Conservation (phyloP, 495 filamentous ascomycete species). For the Neurospora sp. region DNA sequence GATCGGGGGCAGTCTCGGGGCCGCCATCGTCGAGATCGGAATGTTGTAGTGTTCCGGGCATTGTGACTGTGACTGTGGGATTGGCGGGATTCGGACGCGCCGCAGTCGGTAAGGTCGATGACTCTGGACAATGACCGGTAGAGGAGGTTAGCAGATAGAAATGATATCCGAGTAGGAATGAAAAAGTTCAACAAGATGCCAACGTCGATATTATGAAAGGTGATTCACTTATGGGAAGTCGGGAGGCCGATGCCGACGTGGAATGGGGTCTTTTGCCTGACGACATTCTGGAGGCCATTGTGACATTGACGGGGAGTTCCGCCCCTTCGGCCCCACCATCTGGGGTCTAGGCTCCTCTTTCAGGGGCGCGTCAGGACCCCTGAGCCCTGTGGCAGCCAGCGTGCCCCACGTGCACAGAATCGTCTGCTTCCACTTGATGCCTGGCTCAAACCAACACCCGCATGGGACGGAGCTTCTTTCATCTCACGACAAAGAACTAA, state of each 20-base stretch:
- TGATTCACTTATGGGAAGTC: not conserved
- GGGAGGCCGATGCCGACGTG: not conserved
- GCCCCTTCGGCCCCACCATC: not conserved
- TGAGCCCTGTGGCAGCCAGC: not conserved
- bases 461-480: not conserved
- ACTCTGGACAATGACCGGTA: not conserved
- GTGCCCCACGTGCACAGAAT: not conserved
- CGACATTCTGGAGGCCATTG: not conserved
- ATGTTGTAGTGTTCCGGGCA: conserved; percentile 25
- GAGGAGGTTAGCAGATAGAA: not conserved
- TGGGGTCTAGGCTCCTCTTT: not conserved
- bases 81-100: not conserved
- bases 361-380: not conserved
- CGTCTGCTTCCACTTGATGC: not conserved
- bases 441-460: not conserved
- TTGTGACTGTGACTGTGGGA: conserved; percentile 2
- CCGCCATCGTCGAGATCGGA: conserved; percentile 28
- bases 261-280: not conserved
- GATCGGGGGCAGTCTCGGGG: conserved; percentile 37
- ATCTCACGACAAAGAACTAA: not conserved
- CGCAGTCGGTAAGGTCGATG: not conserved
- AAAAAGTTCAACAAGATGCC: not conserved
- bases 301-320: not conserved
- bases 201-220: not conserved
- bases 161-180: not conserved